Base-by-base conservation (phyloP, 495 filamentous ascomycete species). In the Melanomma pulvis-pyrius region DNA sequence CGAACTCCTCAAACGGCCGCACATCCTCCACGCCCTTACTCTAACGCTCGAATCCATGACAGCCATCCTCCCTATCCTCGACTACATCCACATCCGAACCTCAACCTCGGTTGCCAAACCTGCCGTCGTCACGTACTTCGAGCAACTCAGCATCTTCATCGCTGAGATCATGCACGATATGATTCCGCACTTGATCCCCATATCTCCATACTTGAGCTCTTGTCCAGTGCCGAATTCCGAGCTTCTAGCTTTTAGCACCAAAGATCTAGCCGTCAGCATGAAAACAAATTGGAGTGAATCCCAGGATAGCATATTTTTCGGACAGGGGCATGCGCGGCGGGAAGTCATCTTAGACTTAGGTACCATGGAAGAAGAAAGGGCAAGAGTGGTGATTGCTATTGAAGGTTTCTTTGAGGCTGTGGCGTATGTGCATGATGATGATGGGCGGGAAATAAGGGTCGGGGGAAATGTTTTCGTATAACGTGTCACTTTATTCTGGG, bases 81-180 rank as follows among this genome's bases (percentile, higher is more conserved):
- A 87, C 59, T 88, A 86, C 69, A 74, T 88, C 53, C 64, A 79
- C 46, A 76, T 80, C 9, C 61, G 74, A 21, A 76, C 70, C 0
- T 73, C 71, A 11, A 22, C 61, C 0, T 68, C 65, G 17, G 57
- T 2, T 12, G 34, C 9, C 7, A 59, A 44, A 21, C 58, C 52
- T 19, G 24, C 28, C 11, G n/a, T 63, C 17, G 36, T 67, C n/a
- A 19, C 22, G 11, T 69, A 66, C 36, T 44, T 72, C 22, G 61
- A 66, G 30, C 7, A 67, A 1, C 36, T 69, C 25, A 57, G 50
- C 49, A 24, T 54, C 19, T 67, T 63, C 54, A 21, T 67, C n/a
- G 32, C 62, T 15, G 46, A 59, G 7, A 34, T 54, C 19, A 41
- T 65, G 25, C 8, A 57, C n/a, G 24, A 34, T 13, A 19, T 28